A percentile compares a stretch with the other conserved stretches of the same genome.
Evolutionary conservation across 2,329 filamentous ascomycete genomes (phyloP).

Genomic region (Passalora sequoiae): DNA sequence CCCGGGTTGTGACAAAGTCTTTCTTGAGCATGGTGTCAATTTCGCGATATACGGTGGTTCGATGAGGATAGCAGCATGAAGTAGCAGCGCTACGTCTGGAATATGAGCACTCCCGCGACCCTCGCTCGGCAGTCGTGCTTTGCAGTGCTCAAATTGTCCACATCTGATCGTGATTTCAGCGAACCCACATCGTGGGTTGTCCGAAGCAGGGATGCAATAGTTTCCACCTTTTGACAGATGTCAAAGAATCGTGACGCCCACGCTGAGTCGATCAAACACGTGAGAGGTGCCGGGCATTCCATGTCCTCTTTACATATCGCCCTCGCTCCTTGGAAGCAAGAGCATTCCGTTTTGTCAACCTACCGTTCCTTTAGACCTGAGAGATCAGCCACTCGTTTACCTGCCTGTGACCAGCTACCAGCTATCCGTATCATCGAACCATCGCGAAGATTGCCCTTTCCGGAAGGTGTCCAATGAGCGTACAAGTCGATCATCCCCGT

Average conservation of each 20-base stretch:
- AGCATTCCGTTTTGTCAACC: not conserved
- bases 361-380: conserved; percentile 1
- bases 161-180: not conserved
- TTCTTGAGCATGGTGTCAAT: conserved; percentile 1
- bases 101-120: too few relatives aligned
- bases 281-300: not conserved
- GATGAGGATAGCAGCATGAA: conserved; percentile 8
- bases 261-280: conserved; percentile 1
- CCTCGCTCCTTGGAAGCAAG: not conserved
- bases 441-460: not conserved
- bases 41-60: not conserved
- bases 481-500: not conserved
- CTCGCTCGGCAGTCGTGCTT: not conserved
- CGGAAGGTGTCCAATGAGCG: not conserved
- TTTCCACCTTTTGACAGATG: conserved; percentile 10
- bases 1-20: not conserved
- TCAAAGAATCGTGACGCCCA: conserved; percentile 9
- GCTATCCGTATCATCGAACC: not conserved
- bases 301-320: conserved; percentile 5
- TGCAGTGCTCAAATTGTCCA: not conserved
- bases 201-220: not conserved
- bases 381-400: too few relatives aligned
- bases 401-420: conserved; percentile 4
- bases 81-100: not conserved
- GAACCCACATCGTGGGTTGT: conserved; percentile 6